phyloP scores from a whole-genome alignment of 2,329 filamentous ascomycete genomes.

The Neocatenulostroma microsporum region DNA sequence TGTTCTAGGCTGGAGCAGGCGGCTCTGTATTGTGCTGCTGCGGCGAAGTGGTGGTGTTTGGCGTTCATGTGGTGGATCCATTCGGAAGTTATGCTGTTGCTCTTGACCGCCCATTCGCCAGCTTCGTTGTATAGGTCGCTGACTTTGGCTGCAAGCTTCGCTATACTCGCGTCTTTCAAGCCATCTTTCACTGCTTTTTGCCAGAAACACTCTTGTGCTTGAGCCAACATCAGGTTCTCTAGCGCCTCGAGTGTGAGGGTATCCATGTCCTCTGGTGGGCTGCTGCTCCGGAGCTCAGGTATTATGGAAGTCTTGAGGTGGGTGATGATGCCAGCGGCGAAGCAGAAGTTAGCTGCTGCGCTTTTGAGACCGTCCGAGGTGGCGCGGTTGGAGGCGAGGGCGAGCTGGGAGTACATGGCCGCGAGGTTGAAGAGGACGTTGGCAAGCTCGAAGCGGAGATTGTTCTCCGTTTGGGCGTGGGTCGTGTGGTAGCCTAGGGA shows the following conservation, averaged over 20 bases:
- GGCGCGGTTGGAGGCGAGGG: conserved; percentile 67
- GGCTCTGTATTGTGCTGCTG: conserved; percentile 85
- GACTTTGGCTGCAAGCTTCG: conserved; percentile 82
- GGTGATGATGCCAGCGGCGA: conserved; percentile 72
- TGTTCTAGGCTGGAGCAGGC: conserved; percentile 90
- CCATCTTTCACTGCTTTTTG: conserved; percentile 91
- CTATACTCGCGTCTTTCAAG: conserved; percentile 85
- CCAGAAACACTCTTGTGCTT: conserved; percentile 98
- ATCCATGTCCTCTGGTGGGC: conserved; percentile 92
- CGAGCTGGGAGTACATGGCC: conserved; percentile 87
- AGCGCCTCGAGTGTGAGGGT: conserved; percentile 75
- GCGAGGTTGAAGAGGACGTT: conserved; percentile 92
- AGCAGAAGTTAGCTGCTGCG: conserved; percentile 83
- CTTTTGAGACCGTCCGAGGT: conserved; percentile 76
- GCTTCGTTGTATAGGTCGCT: conserved; percentile 84
- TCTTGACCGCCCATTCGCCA: conserved; percentile 78
- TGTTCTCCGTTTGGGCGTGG: conserved; percentile 44
- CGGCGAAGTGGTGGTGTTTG: conserved; percentile 95
- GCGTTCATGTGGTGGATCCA: conserved; percentile 98
- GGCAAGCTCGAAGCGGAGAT: conserved; percentile 72
- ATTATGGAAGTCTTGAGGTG: conserved; percentile 71
- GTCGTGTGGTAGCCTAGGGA: conserved; percentile 63
- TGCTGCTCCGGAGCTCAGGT: conserved; percentile 70
- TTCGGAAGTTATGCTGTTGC: conserved; percentile 78
- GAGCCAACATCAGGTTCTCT: conserved; percentile 75